Base-by-base conservation (phyloP, 208 protist genomes). In the Leishmania turanica region DNA sequence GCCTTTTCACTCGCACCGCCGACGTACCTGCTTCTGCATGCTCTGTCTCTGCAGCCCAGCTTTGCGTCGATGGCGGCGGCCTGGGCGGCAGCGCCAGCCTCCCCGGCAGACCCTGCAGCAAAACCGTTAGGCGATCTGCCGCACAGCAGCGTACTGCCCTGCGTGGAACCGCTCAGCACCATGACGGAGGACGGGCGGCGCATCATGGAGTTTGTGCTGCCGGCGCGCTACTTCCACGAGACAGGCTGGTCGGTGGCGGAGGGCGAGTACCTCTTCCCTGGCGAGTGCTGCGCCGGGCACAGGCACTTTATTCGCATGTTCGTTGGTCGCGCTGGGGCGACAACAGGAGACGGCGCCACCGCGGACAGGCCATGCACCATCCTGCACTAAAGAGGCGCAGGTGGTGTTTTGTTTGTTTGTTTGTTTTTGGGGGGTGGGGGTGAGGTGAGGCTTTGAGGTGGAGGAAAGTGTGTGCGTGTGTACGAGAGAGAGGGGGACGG, bases 21-120 rank as follows among this genome's bases (percentile, higher is more conserved):
- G 2, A 93, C 90, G 13, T 93, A 85, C 54, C 79, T 91, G 53
- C 53, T 93, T 37, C 78, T 93, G 19, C 81, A 87, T 75, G 77
- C 80, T 0, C 68, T 93, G n/a, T 82, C 88, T 21, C 66, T 75
- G 65, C 70, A 84, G 72, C 80, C 69, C 42, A 84, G 81, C 62
- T 85, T 83, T 56, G 81, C 31, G 0, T 82, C 65, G 1, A 13
- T 92, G 21, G 71, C 47, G n/a, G 51, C 60, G 54, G 72, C 66
- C 42, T 92, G 87, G 89, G 62, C 77, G n/a, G 9, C 40, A 74
- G 54, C 72, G 11, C 31, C 40, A n/a, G 68, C 74, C 15, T 54
- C 64, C 5, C 1, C 49, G 1, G 31, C 24, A n/a, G 31, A 15
- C 6, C 37, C 21, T 53, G 51, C 1, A 17, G 58, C 27, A 21